These are phyloP conservation scores for Zizania latifolia DNA, from an alignment of 176 grass and related monocot genomes.

Conservation along the genomic window DNA sequence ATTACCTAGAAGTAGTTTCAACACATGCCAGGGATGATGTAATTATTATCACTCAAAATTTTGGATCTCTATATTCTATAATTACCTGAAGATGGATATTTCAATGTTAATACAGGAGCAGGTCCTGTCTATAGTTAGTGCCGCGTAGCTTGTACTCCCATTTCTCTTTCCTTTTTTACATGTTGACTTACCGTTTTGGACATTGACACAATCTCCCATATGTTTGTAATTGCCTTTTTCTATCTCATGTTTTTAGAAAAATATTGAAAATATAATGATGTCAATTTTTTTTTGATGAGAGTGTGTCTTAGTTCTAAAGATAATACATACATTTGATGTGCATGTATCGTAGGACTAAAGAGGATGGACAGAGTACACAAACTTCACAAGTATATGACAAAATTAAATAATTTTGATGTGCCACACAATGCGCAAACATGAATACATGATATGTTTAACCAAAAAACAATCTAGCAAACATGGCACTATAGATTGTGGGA, in stretches of 20 bases:
- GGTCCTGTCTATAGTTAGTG: constrained; percentile 1
- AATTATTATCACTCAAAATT: not conserved
- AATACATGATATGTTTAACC: not conserved
- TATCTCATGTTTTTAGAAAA: not conserved
- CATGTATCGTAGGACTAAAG: not conserved
- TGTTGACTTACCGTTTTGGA: not conserved
- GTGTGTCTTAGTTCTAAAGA: not conserved
- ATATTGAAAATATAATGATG: not conserved
- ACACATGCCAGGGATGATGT: not conserved
- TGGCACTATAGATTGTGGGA: not conserved
- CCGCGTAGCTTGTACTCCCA: not conserved
- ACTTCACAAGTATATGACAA: not conserved
- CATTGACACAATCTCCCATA: not conserved
- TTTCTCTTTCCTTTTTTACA: not conserved
- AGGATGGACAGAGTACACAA: not conserved
- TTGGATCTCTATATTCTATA: not conserved
- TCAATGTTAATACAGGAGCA: not conserved
- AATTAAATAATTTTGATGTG: constrained; percentile 1
- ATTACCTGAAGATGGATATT: constrained; percentile 9
- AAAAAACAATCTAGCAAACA: not conserved
- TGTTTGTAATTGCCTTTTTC: too few species aligned
- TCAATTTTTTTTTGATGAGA: not conserved
- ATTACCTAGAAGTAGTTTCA: not conserved
- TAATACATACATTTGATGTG: too few species aligned
- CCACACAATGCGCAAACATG: not conserved